Percentiles rank a stretch among this genome's conserved stretches.
Evolutionary conservation across 139 green algal species (phyloP).

Genomic region (Nannochloris sp.): DNA sequence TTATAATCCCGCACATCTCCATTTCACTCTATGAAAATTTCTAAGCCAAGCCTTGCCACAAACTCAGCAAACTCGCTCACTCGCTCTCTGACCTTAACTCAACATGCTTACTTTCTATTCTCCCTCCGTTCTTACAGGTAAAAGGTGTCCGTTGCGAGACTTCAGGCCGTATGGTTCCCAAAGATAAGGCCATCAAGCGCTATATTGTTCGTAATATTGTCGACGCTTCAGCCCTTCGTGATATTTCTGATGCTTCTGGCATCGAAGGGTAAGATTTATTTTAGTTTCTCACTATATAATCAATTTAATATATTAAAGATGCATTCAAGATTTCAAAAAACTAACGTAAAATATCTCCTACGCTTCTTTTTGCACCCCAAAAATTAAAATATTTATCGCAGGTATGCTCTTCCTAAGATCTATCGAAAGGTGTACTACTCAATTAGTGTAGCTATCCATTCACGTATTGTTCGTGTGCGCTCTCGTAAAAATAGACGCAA

Average conservation of each 20-base stretch:
- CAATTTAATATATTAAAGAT: no score
- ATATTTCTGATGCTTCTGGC: constrained; percentile 92
- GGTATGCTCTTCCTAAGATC: constrained; percentile 98
- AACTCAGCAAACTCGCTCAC: background rate
- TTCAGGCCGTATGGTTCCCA: constrained; percentile 87
- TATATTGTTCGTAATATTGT: constrained; percentile 97
- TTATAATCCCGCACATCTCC: no score
- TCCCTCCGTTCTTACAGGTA: no score
- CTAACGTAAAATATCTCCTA: no score
- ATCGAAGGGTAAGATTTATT: constrained; percentile 63
- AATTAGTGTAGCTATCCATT: constrained; percentile 96
- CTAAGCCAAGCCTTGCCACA: background rate
- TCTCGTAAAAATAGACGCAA: constrained; percentile 76
- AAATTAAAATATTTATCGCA: constrained; percentile 35
- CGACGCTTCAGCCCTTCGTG: constrained; percentile 92
- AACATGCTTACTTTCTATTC: constrained; percentile 4
- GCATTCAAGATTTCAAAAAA: no score
- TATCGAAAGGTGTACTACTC: constrained; percentile 98
- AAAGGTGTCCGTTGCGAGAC: constrained; percentile 89
- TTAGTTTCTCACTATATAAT: no score
- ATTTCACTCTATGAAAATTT: background rate
- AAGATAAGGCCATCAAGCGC: constrained; percentile 99
- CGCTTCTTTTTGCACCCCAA: no score
- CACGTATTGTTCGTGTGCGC: constrained; percentile 94
- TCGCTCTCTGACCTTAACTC: background rate